Conservation (phyloP, 1,139 yeast genomes). For the Debaryomyces subglobosus region DNA sequence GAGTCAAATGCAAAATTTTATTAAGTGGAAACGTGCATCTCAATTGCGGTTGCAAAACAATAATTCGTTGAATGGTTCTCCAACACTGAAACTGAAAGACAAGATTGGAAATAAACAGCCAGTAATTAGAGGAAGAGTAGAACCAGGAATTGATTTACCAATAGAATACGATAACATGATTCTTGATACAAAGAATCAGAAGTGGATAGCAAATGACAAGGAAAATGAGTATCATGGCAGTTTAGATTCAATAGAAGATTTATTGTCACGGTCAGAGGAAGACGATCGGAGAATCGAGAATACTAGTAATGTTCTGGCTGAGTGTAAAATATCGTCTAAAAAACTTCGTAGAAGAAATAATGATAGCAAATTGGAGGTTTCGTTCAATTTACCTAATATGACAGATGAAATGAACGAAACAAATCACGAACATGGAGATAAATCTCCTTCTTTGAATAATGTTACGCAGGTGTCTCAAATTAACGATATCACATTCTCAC, state of each 20-base stretch:
- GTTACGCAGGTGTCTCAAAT: constrained; percentile 47
- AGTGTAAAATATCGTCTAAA: neutral
- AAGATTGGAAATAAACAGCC: constrained; percentile 14
- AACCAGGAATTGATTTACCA: constrained; percentile 41
- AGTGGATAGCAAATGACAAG: constrained; percentile 38
- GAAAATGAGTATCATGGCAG: constrained; percentile 34
- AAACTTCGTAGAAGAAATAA: constrained; percentile 13
- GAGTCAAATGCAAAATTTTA: constrained; percentile 24
- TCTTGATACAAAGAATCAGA: constrained; percentile 38
- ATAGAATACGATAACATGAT: constrained; percentile 43
- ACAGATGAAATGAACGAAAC: constrained; percentile 9
- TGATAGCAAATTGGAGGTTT: constrained; percentile 38
- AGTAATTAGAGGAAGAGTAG: constrained; percentile 31
- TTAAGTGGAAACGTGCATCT: constrained; percentile 44
- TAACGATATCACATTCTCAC: constrained; percentile 53
- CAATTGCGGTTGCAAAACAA: constrained; percentile 32
- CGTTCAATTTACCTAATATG: constrained; percentile 43
- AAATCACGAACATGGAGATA: constrained; percentile 1
- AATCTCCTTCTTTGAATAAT: constrained; percentile 22
- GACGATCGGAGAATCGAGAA: constrained; percentile 3
- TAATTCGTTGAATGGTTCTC: constrained; percentile 14
- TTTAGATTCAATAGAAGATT: constrained; percentile 49
- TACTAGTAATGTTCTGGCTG: neutral
- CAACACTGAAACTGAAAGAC: constrained; percentile 14
- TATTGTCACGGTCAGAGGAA: constrained; percentile 27